phyloP scores from a whole-genome alignment of 2,329 filamentous ascomycete species.

The Blumeriella jaapii region DNA sequence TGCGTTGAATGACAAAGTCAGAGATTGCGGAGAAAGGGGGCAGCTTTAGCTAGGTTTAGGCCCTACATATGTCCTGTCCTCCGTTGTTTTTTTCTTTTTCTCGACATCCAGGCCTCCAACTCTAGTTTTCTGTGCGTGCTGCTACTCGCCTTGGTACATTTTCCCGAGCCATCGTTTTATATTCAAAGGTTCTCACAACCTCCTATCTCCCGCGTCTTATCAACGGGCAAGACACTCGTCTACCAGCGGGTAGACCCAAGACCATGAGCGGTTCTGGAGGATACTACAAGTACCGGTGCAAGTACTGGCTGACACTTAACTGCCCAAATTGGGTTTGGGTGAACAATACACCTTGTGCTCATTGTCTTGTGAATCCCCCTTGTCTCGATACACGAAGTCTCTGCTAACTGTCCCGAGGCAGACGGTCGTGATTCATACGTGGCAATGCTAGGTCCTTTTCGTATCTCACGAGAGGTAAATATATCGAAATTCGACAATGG shows the following conservation, averaged over 20 bases:
- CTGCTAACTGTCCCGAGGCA: constrained; percentile 29
- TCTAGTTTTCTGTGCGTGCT: too few species aligned
- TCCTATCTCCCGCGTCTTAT: constrained; percentile 10
- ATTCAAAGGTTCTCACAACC: constrained; percentile 2
- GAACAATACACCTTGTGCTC: constrained; percentile 37
- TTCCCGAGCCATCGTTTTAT: not conserved
- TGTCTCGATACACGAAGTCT: not conserved
- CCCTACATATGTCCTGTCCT: constrained; percentile 24
- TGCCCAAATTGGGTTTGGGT: constrained; percentile 45
- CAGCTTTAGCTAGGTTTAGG: too few species aligned
- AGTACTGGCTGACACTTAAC: constrained; percentile 40
- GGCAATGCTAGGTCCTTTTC: constrained; percentile 17
- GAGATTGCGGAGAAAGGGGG: too few species aligned
- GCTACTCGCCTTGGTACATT: too few species aligned
- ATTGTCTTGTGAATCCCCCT: constrained; percentile 35
- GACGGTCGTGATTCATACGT: constrained; percentile 37
- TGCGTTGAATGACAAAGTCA: too few species aligned
- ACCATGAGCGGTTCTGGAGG: constrained; percentile 26
- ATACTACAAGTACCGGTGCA: constrained; percentile 42
- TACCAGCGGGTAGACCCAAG: constrained; percentile 24
- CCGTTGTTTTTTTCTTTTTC: constrained; percentile 23
- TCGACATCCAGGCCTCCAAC: constrained; percentile 13
- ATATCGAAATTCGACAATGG: constrained; percentile 36
- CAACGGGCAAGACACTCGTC: constrained; percentile 21
- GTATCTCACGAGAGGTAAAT: constrained; percentile 32